phyloP scores from a whole-genome alignment of 176 grass and related monocot species.

The Triticum monococcum region DNA sequence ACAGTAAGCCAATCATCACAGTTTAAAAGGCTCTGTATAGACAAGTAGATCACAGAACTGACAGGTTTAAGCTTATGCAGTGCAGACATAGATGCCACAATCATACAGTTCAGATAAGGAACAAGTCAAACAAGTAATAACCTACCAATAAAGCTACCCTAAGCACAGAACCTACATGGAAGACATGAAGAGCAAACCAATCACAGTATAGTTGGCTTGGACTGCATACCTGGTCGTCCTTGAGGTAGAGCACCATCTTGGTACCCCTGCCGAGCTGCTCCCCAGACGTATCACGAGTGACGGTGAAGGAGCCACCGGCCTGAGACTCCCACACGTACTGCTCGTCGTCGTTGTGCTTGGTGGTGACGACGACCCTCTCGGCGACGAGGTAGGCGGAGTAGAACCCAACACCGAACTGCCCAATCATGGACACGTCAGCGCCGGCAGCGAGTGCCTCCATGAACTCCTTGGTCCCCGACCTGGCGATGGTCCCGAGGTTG shows the following conservation, averaged over 20 bases:
- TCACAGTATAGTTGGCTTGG: neutral
- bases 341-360: constrained; percentile 88
- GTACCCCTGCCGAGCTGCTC: constrained; percentile 80
- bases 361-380: constrained; percentile 65
- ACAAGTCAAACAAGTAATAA: neutral
- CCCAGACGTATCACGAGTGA: constrained; percentile 61
- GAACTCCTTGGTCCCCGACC: constrained; percentile 89
- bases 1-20: neutral
- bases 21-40: neutral
- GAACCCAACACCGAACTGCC: constrained; percentile 80
- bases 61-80: neutral
- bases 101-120: neutral
- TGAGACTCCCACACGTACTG: constrained; percentile 92
- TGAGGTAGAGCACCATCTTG: constrained; percentile 81
- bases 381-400: constrained; percentile 82
- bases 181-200: neutral
- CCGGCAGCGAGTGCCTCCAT: constrained; percentile 87
- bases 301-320: constrained; percentile 80
- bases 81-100: neutral
- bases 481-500: constrained; percentile 86
- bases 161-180: neutral
- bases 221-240: constrained; percentile 79
- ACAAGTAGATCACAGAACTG: neutral
- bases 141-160: neutral
- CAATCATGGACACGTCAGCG: constrained; percentile 82